Percentiles rank a stretch among this genome's conserved stretches.
Evolutionary conservation across 805 yeast genomes (phyloP).

Genomic region (Yarrowia hollandica): DNA sequence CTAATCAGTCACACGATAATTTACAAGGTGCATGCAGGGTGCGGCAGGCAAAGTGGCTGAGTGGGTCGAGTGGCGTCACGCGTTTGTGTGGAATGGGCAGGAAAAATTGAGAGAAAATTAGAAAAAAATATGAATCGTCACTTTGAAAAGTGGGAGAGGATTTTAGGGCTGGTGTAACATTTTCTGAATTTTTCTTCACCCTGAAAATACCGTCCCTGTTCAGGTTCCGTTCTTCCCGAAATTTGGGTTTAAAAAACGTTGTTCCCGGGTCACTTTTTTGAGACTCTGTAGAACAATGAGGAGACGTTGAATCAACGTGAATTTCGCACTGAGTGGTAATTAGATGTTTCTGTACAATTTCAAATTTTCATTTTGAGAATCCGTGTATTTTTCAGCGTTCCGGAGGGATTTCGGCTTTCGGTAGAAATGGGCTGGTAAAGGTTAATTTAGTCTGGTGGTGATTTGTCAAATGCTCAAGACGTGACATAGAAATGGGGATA

Average conservation of each 20-base stretch:
- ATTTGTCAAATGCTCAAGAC: too few relatives aligned
- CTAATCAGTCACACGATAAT: constrained; percentile 9
- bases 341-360: too few relatives aligned
- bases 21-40: neutral
- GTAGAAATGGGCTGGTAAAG: constrained; percentile 3
- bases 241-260: neutral
- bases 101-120: too few relatives aligned
- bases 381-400: too few relatives aligned
- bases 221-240: constrained; percentile 2
- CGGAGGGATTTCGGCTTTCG: neutral
- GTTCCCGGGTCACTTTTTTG: constrained; percentile 2
- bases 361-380: neutral
- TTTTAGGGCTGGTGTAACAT: too few relatives aligned
- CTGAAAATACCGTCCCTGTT: neutral
- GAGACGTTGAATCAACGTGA: too few relatives aligned
- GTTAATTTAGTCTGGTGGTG: too few relatives aligned
- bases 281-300: too few relatives aligned
- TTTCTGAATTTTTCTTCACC: neutral
- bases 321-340: too few relatives aligned
- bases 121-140: too few relatives aligned
- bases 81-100: too few relatives aligned
- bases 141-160: too few relatives aligned
- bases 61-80: constrained; percentile 2
- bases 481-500: neutral
- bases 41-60: neutral